Evolutionary conservation across 2,329 filamentous ascomycete species (phyloP).

Genomic region (Fusarium nurragi): DNA sequence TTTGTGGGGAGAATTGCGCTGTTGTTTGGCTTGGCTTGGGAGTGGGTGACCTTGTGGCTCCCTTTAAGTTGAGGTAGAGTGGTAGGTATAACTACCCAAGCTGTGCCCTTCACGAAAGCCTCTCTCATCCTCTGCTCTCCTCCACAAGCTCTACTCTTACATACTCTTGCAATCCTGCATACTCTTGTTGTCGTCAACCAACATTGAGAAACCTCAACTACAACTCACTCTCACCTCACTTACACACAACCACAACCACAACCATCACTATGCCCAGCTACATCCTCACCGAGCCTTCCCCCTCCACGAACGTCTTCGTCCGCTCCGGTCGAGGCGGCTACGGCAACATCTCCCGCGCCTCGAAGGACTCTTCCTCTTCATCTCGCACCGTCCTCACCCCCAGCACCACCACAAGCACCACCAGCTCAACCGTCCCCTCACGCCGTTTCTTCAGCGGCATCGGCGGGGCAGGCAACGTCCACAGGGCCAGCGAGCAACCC

Average conservation of each 20-base stretch:
- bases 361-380: constrained; percentile 54
- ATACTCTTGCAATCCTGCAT: background rate
- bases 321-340: constrained; percentile 66
- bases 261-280: constrained; percentile 46
- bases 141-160: constrained; percentile 9
- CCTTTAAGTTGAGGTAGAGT: background rate
- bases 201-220: constrained; percentile 5
- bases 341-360: constrained; percentile 64
- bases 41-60: constrained; percentile 30
- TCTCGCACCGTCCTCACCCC: constrained; percentile 58
- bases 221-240: constrained; percentile 17
- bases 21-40: constrained; percentile 12
- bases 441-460: constrained; percentile 71
- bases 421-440: constrained; percentile 48
- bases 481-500: constrained; percentile 56
- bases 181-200: background rate
- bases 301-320: constrained; percentile 49
- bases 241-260: constrained; percentile 9
- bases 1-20: constrained; percentile 39
- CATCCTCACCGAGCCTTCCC: constrained; percentile 48
- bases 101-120: constrained; percentile 34
- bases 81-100: constrained; percentile 39
- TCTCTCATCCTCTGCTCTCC: constrained; percentile 12
- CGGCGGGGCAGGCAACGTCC: constrained; percentile 72
- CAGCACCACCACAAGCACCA: constrained; percentile 46